These are phyloP conservation scores for Prosopis cineraria DNA, from an alignment of 306 rosid species.

Conservation along the genomic window DNA sequence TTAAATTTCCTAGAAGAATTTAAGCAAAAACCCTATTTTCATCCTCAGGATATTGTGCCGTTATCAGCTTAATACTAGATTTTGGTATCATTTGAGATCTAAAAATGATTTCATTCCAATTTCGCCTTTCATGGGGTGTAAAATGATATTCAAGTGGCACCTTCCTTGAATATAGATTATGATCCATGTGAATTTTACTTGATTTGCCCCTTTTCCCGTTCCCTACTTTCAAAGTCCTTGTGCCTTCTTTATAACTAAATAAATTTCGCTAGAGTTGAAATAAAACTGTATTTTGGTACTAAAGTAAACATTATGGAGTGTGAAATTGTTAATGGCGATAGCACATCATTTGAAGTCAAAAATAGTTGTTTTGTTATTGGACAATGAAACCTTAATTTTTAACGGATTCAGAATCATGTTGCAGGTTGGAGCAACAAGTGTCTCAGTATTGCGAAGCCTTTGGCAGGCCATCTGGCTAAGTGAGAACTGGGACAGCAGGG, in stretches of 20 bases:
- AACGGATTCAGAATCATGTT: not conserved
- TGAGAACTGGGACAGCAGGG: slow-evolving; percentile 58
- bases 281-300: too few species aligned
- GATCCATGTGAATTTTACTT: not conserved
- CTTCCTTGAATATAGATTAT: not conserved
- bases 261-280: not conserved
- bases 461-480: slow-evolving; percentile 90
- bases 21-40: not conserved
- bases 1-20: slow-evolving; percentile 7
- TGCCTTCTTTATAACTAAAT: not conserved
- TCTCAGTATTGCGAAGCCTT: slow-evolving; percentile 72
- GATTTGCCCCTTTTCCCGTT: not conserved
- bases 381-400: not conserved
- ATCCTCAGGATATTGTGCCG: not conserved
- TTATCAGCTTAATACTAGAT: not conserved
- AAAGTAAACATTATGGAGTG: too few species aligned
- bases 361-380: not conserved
- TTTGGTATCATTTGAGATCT: not conserved
- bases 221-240: not conserved
- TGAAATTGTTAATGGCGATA: not conserved
- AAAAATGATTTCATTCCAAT: not conserved
- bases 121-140: not conserved
- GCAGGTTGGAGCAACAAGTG: slow-evolving; percentile 85
- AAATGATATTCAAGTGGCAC: not conserved
- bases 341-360: not conserved